phyloP scores from a whole-genome alignment of 1,284 basidiomycete genomes.

The Pyrrhoderma noxium region DNA sequence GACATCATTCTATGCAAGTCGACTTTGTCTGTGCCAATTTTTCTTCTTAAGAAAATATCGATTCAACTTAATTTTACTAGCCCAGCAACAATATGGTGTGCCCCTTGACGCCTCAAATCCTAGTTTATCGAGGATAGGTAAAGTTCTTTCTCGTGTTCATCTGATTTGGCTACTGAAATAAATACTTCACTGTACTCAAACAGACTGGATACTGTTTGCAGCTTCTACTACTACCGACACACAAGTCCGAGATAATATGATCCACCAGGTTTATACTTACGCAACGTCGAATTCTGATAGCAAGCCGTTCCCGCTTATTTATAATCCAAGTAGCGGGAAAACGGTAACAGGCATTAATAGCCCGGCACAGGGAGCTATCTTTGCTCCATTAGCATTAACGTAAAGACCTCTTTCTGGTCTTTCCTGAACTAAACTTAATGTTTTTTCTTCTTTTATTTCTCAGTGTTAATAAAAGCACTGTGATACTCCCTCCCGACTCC shows the following conservation, averaged over 20 bases:
- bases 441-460: no score
- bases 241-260: slow-evolving; percentile 27
- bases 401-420: no score
- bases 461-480: no score
- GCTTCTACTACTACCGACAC: slow-evolving; percentile 29
- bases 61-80: not conserved
- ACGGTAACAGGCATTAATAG: slow-evolving; percentile 20
- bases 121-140: no score
- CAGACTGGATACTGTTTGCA: slow-evolving; percentile 34
- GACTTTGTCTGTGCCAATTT: not conserved
- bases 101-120: slow-evolving; percentile 8
- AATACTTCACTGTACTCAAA: not conserved
- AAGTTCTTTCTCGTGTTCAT: not conserved
- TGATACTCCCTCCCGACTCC: no score
- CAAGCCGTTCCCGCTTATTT: not conserved
- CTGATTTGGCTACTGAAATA: not conserved
- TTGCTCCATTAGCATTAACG: slow-evolving; percentile 28
- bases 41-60: not conserved
- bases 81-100: slow-evolving; percentile 12
- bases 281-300: slow-evolving; percentile 6
- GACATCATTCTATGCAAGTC: slow-evolving; percentile 10
- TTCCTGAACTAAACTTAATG: no score
- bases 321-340: slow-evolving; percentile 6
- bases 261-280: slow-evolving; percentile 28
- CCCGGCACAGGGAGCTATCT: slow-evolving; percentile 31